Percentiles rank a stretch among this genome's conserved stretches.
Evolutionary conservation across 2,329 filamentous ascomycete genomes (phyloP).

Genomic region (Huntiella bhutanensis): DNA sequence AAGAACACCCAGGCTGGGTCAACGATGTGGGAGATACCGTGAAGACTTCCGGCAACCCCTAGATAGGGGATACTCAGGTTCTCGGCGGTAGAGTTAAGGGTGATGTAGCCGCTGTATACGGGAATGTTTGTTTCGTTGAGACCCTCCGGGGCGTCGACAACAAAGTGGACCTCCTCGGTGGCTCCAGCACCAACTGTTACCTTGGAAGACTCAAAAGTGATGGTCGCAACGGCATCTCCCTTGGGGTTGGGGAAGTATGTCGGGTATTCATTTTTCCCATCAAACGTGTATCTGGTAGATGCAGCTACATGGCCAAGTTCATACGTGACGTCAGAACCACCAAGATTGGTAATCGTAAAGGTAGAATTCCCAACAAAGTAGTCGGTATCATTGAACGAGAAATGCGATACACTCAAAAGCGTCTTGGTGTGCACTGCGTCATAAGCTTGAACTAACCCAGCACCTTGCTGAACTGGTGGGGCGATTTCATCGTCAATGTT

Average conservation of each 20-base stretch:
- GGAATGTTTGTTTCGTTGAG: slow-evolving; percentile 18
- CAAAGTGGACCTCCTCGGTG: slow-evolving; percentile 12
- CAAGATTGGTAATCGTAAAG: slow-evolving; percentile 24
- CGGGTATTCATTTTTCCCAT: slow-evolving; percentile 3
- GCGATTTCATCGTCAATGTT: slow-evolving; percentile 17
- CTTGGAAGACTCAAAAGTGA: neutral
- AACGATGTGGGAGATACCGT: neutral
- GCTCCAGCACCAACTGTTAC: slow-evolving; percentile 14
- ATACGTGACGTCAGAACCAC: slow-evolving; percentile 19
- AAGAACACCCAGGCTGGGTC: slow-evolving; percentile 6
- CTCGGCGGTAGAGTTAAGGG: slow-evolving; percentile 24
- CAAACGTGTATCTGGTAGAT: slow-evolving; percentile 22
- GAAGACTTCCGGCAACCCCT: slow-evolving; percentile 12
- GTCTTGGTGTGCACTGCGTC: slow-evolving; percentile 22
- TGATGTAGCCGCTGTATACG: slow-evolving; percentile 26
- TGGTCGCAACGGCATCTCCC: neutral
- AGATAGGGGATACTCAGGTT: slow-evolving; percentile 24
- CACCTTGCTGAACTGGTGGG: slow-evolving; percentile 31
- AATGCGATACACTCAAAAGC: slow-evolving; percentile 19
- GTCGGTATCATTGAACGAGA: slow-evolving; percentile 27
- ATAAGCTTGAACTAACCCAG: slow-evolving; percentile 24
- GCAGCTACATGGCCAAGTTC: slow-evolving; percentile 20
- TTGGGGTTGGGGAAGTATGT: slow-evolving; percentile 12
- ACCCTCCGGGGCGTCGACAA: slow-evolving; percentile 13
- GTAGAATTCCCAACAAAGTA: slow-evolving; percentile 14